Conservation (phyloP, 768 basidiomycete species). For the Naganishia antarctica region DNA sequence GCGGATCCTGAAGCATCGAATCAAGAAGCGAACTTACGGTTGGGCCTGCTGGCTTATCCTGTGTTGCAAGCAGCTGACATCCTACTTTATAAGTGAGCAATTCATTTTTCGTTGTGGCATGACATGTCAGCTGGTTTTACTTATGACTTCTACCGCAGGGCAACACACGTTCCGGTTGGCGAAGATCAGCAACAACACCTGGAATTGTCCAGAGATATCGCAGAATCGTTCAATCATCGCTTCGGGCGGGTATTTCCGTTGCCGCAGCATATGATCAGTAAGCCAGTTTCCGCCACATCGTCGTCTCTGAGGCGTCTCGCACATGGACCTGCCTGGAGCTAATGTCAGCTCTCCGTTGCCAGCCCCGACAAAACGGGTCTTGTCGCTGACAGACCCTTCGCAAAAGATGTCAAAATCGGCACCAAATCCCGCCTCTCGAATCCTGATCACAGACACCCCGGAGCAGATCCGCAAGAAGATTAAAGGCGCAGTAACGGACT, state of each 20-base stretch:
- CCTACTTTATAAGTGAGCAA: slow-evolving; percentile 67
- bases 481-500: slow-evolving; percentile 78
- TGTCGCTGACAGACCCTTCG: slow-evolving; percentile 76
- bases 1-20: slow-evolving; percentile 60
- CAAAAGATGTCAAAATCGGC: slow-evolving; percentile 96
- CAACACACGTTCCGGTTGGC: slow-evolving; percentile 91
- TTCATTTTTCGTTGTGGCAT: background rate
- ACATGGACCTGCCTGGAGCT: background rate
- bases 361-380: slow-evolving; percentile 76
- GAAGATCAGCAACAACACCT: slow-evolving; percentile 95
- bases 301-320: no score
- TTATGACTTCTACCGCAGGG: slow-evolving; percentile 51
- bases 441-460: slow-evolving; percentile 73
- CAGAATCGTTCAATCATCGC: slow-evolving; percentile 71
- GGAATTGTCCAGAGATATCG: slow-evolving; percentile 78
- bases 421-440: slow-evolving; percentile 69
- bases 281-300: slow-evolving; percentile 40
- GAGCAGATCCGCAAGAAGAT: slow-evolving; percentile 65
- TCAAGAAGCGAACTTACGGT: slow-evolving; percentile 72
- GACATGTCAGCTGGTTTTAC: background rate
- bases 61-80: slow-evolving; percentile 91
- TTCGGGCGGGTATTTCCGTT: slow-evolving; percentile 65
- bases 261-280: slow-evolving; percentile 70
- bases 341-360: background rate
- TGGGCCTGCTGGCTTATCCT: slow-evolving; percentile 86